Percentiles rank a stretch among this genome's conserved stretches.
These are phyloP conservation scores for Leccinum fibrillosum DNA, from an alignment of 768 basidiomycete genomes.

Conservation along the genomic window DNA sequence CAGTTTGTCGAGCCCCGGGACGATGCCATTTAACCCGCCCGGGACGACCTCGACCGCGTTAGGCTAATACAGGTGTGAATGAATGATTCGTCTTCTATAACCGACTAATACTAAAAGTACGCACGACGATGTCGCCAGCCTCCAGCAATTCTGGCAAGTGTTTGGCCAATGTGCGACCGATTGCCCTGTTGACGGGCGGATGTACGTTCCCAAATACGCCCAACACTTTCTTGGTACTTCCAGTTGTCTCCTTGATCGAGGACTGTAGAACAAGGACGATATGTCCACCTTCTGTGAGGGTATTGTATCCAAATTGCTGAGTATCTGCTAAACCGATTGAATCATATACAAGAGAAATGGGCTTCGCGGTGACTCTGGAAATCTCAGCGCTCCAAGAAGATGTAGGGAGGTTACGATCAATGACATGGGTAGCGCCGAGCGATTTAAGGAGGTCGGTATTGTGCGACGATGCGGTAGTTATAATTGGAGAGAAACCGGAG, in stretches of 20 bases:
- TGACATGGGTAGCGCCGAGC: conserved; percentile 37
- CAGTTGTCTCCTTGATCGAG: conserved; percentile 10
- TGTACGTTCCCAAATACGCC: conserved; percentile 11
- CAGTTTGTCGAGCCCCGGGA: conserved; percentile 32
- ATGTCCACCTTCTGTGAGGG: conserved; percentile 31
- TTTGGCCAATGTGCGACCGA: conserved; percentile 12
- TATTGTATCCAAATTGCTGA: conserved; percentile 31
- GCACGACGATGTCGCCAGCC: conserved; percentile 15
- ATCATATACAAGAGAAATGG: conserved; percentile 23
- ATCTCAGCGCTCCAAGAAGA: conserved; percentile 15
- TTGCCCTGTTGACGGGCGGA: conserved; percentile 6
- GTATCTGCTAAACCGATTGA: conserved; percentile 30
- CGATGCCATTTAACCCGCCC: conserved; percentile 36
- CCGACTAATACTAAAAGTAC: neutral
- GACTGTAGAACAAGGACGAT: conserved; percentile 13
- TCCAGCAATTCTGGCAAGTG: conserved; percentile 11
- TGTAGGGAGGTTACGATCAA: conserved; percentile 28
- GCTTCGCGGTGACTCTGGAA: conserved; percentile 8
- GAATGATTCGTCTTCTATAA: neutral
- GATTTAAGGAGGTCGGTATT: conserved; percentile 32
- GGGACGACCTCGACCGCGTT: conserved; percentile 30
- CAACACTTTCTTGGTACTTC: conserved; percentile 18
- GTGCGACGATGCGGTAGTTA: conserved; percentile 38
- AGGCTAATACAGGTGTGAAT: conserved; percentile 6
- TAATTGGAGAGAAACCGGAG: conserved; percentile 36